These are phyloP conservation scores for Cryptosporidium viatorum DNA, from an alignment of 169 alveolate species.

Conservation along the genomic window DNA sequence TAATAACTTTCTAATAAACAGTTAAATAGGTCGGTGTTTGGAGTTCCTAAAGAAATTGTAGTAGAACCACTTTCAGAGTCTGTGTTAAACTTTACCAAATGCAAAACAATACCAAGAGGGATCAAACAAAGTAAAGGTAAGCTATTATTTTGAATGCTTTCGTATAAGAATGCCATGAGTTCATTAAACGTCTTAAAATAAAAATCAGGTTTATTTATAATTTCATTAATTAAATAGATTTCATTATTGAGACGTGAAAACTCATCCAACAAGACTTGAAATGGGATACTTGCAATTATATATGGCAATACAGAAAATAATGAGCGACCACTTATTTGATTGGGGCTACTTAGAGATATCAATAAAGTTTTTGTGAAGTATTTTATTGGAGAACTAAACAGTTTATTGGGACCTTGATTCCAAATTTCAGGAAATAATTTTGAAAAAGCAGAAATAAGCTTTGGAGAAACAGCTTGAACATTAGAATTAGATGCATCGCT, in stretches of 20 bases:
- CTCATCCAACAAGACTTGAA: slow-evolving; percentile 31
- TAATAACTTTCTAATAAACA: slow-evolving; percentile 41
- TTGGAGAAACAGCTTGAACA: slow-evolving; percentile 60
- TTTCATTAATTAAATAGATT: not conserved
- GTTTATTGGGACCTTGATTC: not conserved
- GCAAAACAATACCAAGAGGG: slow-evolving; percentile 24
- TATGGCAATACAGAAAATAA: slow-evolving; percentile 34
- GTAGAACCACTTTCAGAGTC: not conserved
- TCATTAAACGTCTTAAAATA: slow-evolving; percentile 24
- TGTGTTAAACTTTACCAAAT: not conserved
- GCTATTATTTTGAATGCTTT: not conserved
- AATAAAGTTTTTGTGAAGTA: slow-evolving; percentile 16
- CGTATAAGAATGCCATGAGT: not conserved
- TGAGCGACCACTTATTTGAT: slow-evolving; percentile 18
- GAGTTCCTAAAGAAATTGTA: slow-evolving; percentile 5
- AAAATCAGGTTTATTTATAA: slow-evolving; percentile 1
- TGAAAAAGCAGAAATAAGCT: not conserved
- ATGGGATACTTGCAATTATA: slow-evolving; percentile 1
- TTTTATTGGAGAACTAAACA: slow-evolving; percentile 12
- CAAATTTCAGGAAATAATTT: slow-evolving; percentile 48
- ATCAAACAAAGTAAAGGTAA: slow-evolving; percentile 27
- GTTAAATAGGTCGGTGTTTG: not conserved
- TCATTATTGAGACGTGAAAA: not conserved
- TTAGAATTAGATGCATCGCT: slow-evolving; percentile 4
- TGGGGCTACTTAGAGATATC: slow-evolving; percentile 16